Evolutionary conservation across 352 stramenopile species (phyloP), one percentile per base, ranked within the genome.

Genomic region (Globisporangium barbulae): DNA sequence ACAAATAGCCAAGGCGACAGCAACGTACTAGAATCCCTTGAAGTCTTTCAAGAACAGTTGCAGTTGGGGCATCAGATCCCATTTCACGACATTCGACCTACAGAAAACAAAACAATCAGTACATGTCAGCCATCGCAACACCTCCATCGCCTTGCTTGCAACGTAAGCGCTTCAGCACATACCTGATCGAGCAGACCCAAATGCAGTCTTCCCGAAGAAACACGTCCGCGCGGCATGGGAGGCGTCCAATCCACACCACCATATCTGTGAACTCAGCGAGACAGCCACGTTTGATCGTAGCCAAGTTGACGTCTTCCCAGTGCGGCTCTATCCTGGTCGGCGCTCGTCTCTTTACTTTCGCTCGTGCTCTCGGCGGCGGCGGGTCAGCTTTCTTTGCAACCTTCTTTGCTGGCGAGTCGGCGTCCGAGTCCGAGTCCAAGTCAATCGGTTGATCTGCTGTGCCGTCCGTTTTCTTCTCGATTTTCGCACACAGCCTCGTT

Each of bases 401-500:
- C 72, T 53, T 57, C 13, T 63, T 71, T 61, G 4, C 42, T 17
- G 57, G 35, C n/a, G 37, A 30, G 7, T 79, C 75, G 8, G 63
- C 62, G 2, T 79, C 75, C 3, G 78, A 81, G 49, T 84, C 78
- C 8, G 76, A 77, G 35, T 84, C 78, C 49, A 87, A 53, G 8
- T 78, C 56, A 64, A 87, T 87, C 17, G 78, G 78, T 39, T 83
- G 71, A 19, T 69, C 61, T n/a, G 74, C 78, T 8, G 75, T 71
- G 9, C 65, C 65, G 31, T 68, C 62, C 3, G 39, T 64, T 35
- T 47, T 48, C 22, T 37, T 52, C 37, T 31, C 42, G 15, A 21
- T 37, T 37, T 35, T 13, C 19, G 35, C 45, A 12, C 22, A 30
- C 12, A 33, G 15, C 21, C 33, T 42, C 39, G 59, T 62, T 21